Base-by-base conservation (phyloP, 441 rosid species). In the Jatropha multifida region DNA sequence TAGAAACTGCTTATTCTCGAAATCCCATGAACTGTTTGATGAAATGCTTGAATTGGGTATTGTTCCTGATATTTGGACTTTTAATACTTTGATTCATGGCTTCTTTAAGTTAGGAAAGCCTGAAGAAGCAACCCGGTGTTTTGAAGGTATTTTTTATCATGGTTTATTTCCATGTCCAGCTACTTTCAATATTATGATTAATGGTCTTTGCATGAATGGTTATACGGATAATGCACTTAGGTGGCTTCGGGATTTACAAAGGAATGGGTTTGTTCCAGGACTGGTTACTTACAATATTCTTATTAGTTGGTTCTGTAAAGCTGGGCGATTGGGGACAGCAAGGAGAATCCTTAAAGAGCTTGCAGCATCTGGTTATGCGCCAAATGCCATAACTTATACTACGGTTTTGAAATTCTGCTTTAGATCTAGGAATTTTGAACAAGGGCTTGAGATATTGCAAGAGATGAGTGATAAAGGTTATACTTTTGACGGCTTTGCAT, bases 141-240 rank as follows among this genome's bases (percentile, higher is more conserved):
- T 89, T 74, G 65, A 20, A 41, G 83, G 83, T 55, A 81, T 89
- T 77, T 78, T 91, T 74, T 65, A 74, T 0, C 72, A 72, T 1
- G 85, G 82, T 46, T 41, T 87, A 8, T 44, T 46, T 0, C 93
- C 92, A 14, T 81, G 85, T 76, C 72, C 69, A 0, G 86, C 90
- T 55, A 89, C 98, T 2, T 86, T 83, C 77, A 94, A 94, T 82
- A 87, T 87, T 26, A 78, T 91, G 77, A 82, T 94, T 27, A 88
- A 92, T 81, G 97, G 97, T 13, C 90, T 94, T 38, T 90, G 93
- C 84, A 91, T 86, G 79, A 83, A 82, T 58, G 92, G 95, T 63
- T 86, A 71, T 79, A 59, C 75, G 0, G 65, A 68, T 18, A 83
- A 89, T 74, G 97, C 97, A 14, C 73, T 92, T 13, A 79, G 61